phyloP scores from a whole-genome alignment of 2,329 filamentous ascomycete genomes.

The Tolypocladium inflatum region DNA sequence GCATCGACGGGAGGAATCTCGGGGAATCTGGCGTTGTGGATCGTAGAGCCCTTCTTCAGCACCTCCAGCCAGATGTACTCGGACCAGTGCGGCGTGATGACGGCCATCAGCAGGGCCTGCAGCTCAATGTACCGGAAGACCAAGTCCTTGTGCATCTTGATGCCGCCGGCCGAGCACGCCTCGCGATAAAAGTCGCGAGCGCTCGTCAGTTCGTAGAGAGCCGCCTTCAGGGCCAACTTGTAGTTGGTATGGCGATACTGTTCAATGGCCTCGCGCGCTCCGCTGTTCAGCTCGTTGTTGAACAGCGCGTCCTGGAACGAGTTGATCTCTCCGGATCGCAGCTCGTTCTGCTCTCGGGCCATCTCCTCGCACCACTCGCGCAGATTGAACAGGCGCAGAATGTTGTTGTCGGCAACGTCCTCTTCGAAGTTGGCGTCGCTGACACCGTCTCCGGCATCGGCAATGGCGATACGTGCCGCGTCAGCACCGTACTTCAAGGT shows the following conservation, averaged over 20 bases:
- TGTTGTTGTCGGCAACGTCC: conserved; percentile 83
- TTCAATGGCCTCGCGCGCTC: conserved; percentile 68
- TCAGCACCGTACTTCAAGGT: conserved; percentile 92
- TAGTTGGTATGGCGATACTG: conserved; percentile 76
- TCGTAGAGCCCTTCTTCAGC: conserved; percentile 62
- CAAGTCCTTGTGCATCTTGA: conserved; percentile 80
- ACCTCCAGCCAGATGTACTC: conserved; percentile 94
- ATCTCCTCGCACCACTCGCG: conserved; percentile 91
- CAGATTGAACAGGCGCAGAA: conserved; percentile 71
- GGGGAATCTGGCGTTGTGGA: conserved; percentile 60
- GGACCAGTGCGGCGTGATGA: conserved; percentile 86
- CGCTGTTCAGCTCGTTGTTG: conserved; percentile 80
- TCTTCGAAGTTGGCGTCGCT: conserved; percentile 98
- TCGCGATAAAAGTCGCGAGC: conserved; percentile 89
- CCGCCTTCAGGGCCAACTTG: conserved; percentile 70
- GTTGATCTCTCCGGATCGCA: conserved; percentile 68
- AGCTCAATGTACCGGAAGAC: conserved; percentile 75
- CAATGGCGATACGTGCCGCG: conserved; percentile 81
- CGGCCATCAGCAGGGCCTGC: conserved; percentile 72
- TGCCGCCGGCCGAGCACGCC: conserved; percentile 62
- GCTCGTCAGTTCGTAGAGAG: conserved; percentile 82
- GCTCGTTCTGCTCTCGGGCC: conserved; percentile 53
- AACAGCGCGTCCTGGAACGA: conserved; percentile 83
- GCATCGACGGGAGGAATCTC: conserved; percentile 55
- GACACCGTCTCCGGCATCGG: conserved; percentile 89